These are phyloP conservation scores for Wallacemonas sp. DNA, from an alignment of 208 protist genomes.

Conservation along the genomic window DNA sequence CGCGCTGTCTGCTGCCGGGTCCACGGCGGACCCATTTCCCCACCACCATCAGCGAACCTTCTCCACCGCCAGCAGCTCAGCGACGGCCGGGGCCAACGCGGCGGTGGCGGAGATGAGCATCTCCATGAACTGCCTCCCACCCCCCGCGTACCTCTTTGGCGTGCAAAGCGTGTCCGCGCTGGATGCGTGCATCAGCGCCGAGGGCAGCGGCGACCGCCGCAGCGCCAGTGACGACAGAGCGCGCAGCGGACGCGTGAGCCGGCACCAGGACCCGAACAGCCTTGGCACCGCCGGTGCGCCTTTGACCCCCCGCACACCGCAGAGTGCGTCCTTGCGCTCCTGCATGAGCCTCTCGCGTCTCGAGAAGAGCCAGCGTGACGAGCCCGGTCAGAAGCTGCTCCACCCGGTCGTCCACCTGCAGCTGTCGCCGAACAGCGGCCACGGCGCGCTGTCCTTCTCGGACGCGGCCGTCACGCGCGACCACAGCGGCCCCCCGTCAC, in stretches of 20 bases:
- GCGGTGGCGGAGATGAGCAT: constrained; percentile 2
- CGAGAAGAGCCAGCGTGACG: no score
- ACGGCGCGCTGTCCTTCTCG: neutral
- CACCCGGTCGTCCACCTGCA: neutral
- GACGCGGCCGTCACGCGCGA: neutral
- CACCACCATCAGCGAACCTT: constrained; percentile 18
- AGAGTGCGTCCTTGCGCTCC: no score
- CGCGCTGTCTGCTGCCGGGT: no score
- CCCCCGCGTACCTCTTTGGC: neutral
- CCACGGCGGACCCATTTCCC: no score
- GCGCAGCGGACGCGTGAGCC: no score
- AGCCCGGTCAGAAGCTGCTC: neutral
- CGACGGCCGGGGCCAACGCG: neutral
- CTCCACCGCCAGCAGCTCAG: constrained; percentile 9
- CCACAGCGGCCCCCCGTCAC: neutral
- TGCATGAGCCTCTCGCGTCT: no score
- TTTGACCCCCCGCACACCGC: no score
- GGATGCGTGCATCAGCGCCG: neutral
- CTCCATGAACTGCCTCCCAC: constrained; percentile 12
- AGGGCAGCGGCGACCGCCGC: neutral
- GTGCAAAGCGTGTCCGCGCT: neutral
- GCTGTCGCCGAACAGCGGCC: neutral
- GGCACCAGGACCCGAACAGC: no score
- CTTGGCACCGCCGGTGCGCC: no score
- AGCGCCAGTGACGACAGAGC: no score